phyloP scores from a whole-genome alignment of 108 stramenopile species.

The Nitzschia inconspicua region DNA sequence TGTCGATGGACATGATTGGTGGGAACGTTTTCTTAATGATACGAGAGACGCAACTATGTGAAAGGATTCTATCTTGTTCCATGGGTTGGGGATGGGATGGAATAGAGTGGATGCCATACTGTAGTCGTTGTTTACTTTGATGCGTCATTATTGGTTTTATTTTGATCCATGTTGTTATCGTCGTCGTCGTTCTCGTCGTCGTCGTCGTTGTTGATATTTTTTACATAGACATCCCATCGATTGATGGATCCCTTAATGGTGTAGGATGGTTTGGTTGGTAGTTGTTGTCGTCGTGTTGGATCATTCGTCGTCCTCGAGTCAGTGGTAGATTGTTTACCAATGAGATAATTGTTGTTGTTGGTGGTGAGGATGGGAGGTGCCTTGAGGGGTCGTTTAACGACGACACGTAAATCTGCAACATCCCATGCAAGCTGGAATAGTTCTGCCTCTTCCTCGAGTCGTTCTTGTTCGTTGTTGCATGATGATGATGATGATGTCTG shows the following conservation, averaged over 20 bases:
- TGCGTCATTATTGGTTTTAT: too few species aligned
- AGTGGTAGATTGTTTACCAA: not conserved
- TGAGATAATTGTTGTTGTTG: too few species aligned
- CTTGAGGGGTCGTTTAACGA: slow-evolving; percentile 78
- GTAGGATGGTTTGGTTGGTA: slow-evolving; percentile 48
- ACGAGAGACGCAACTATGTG: too few species aligned
- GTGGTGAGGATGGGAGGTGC: slow-evolving; percentile 60
- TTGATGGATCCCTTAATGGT: slow-evolving; percentile 64
- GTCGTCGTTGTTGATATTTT: not conserved
- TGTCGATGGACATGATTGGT: too few species aligned
- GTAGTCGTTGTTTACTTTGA: too few species aligned
- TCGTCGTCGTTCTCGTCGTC: not conserved
- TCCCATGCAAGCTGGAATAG: slow-evolving; percentile 45
- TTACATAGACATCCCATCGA: slow-evolving; percentile 81
- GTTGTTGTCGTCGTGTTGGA: not conserved
- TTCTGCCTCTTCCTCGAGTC: slow-evolving; percentile 38
- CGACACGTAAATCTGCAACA: slow-evolving; percentile 49
- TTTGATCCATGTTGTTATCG: not conserved
- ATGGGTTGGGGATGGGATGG: too few species aligned
- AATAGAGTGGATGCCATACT: too few species aligned
- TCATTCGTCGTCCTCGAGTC: not conserved
- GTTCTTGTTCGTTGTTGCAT: not conserved
- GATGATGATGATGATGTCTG: not conserved
- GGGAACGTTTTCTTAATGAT: too few species aligned
- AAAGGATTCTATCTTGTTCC: too few species aligned